Evolutionary conservation across 2,329 filamentous ascomycete genomes (phyloP), one percentile per base, ranked within the genome.

Genomic region (Trichoderma breve): DNA sequence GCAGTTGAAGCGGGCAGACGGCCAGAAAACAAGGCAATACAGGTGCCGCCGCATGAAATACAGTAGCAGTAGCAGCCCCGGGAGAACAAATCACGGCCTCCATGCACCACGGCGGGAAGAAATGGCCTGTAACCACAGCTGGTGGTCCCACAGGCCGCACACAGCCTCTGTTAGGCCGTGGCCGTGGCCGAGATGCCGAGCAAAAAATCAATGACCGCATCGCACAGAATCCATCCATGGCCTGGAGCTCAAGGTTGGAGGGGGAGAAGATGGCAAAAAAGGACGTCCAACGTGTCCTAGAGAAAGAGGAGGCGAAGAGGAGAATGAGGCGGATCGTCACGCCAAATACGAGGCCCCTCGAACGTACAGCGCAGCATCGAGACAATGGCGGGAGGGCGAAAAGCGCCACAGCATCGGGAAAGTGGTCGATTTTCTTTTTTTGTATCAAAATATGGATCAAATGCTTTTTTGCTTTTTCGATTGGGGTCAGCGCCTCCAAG

Each of bases 171-270:
- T 47, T 15, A 60, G 66, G 39, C 66, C 65, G 36, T 53, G 43
- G 43, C 43, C 43, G 53, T 32, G 65, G 36, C 66, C 66, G 66
- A 69, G 53, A 47, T 51, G 66, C 66, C 66, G 66, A 61, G 55
- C 26, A 60, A 24, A 36, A 34, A 69, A 47, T 70, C 66, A 43
- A 70, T 70, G 66, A 70, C 66, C 57, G 57, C 66, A 70, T 70
- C 66, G 30, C 66, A 61, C 66, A 61, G 65, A 55, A 24, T n/a
- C 18, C 18, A 53, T 18, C 66, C 14, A 39, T 30, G 28, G 36
- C 24, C 14, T 70, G 57, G 39, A 30, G n/a, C 21, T 8, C 47
- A 53, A 12, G 11, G 47, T 53, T 53, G 47, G 21, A 53, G n/a
- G 21, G 11, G 47, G 47, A 24, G n/a, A 53, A 43, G 15, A 53